Evolutionary conservation across 495 filamentous ascomycete genomes (phyloP).

Genomic region (Aspergillus nanangensis): DNA sequence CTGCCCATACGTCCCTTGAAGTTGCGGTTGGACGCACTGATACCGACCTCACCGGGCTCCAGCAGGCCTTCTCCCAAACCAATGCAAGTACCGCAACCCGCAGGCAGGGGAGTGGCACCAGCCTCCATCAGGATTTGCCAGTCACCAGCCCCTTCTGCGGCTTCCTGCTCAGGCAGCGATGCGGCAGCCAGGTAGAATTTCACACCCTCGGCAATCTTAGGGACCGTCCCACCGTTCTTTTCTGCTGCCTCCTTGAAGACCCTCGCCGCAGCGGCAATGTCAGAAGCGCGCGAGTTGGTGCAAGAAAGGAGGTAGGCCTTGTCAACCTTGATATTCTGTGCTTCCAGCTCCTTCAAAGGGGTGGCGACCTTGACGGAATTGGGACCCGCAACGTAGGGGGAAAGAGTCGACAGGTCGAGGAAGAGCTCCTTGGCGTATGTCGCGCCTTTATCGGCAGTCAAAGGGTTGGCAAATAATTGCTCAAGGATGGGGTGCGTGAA

Average conservation of each 20-base stretch:
- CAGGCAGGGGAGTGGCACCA: conserved; percentile 68
- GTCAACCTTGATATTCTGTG: conserved; percentile 68
- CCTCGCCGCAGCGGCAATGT: conserved; percentile 75
- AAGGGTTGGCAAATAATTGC: conserved; percentile 59
- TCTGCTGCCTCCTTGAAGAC: conserved; percentile 78
- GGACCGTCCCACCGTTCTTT: conserved; percentile 47
- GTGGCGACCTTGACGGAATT: conserved; percentile 86
- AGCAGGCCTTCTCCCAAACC: conserved; percentile 80
- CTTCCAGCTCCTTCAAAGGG: conserved; percentile 69
- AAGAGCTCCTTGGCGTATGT: conserved; percentile 79
- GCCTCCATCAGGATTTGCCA: conserved; percentile 83
- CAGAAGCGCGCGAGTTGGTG: conserved; percentile 82
- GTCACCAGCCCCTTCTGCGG: conserved; percentile 76
- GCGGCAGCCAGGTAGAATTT: conserved; percentile 92
- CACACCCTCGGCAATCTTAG: conserved; percentile 76
- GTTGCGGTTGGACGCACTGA: conserved; percentile 83
- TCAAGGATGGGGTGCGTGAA: conserved; percentile 71
- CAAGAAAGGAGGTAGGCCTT: conserved; percentile 90
- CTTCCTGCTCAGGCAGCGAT: conserved; percentile 71
- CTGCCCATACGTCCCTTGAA: conserved; percentile 93
- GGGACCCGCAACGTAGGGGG: conserved; percentile 84
- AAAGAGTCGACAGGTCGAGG: conserved; percentile 73
- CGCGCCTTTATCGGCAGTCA: conserved; percentile 71
- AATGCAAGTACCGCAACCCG: conserved; percentile 88
- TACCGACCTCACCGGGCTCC: conserved; percentile 84